These are phyloP conservation scores for Solanum dulcamara DNA, from an alignment of 257 asterid genomes.

Conservation along the genomic window DNA sequence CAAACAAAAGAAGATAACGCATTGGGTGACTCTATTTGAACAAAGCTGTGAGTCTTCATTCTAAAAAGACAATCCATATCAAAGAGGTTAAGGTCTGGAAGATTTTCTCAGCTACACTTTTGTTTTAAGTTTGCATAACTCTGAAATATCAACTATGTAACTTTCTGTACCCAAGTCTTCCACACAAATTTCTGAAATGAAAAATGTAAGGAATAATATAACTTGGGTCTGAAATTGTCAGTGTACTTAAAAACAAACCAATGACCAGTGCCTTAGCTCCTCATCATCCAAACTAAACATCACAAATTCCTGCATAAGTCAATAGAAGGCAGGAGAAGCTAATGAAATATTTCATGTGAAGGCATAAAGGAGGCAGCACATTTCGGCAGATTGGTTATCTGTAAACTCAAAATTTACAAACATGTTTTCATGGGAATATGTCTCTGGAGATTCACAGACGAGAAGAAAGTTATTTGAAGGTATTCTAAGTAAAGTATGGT, in stretches of 20 bases:
- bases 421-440: background rate
- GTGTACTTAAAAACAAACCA: background rate
- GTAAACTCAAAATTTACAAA: background rate
- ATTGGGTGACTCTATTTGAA: background rate
- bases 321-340: background rate
- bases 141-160: background rate
- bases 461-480: background rate
- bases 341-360: background rate
- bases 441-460: background rate
- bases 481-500: background rate
- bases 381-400: background rate
- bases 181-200: background rate
- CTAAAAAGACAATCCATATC: background rate
- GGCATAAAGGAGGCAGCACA: background rate
- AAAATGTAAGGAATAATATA: background rate
- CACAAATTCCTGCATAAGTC: background rate
- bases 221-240: background rate
- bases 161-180: background rate
- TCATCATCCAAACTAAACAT: background rate
- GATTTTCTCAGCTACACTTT: background rate
- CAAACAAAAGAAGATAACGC: slow-evolving; percentile 8
- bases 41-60: background rate
- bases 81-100: background rate
- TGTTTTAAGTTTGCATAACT: background rate
- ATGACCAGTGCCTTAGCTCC: background rate